Evolutionary conservation across 331 rosid species (phyloP).

Genomic region (Spiraea crenata): DNA sequence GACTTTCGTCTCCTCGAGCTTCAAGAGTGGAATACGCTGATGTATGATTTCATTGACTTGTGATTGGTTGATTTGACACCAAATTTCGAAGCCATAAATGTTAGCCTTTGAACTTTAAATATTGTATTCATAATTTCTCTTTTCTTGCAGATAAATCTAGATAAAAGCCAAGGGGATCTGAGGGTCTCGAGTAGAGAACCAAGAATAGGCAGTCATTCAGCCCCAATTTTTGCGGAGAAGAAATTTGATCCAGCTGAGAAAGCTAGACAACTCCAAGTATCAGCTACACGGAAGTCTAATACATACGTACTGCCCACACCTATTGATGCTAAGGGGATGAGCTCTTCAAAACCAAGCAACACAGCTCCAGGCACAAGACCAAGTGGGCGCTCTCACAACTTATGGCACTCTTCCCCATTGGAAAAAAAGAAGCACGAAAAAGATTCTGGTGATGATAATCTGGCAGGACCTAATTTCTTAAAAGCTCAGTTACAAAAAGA

Average conservation of each 20-base stretch:
- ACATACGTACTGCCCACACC: conserved; percentile 90
- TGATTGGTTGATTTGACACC: conserved; percentile 21
- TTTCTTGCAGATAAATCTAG: conserved; percentile 52
- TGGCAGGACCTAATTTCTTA: conserved; percentile 37
- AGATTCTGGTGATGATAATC: conserved; percentile 44
- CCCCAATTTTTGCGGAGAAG: conserved; percentile 74
- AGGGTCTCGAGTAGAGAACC: conserved; percentile 50
- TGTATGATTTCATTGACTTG: conserved; percentile 38
- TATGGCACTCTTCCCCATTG: conserved; percentile 75
- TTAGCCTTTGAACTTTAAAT: neutral
- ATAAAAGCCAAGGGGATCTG: conserved; percentile 55
- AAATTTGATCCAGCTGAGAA: conserved; percentile 84
- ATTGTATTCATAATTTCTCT: conserved; percentile 18
- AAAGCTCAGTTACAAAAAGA: conserved; percentile 54
- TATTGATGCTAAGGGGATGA: conserved; percentile 47
- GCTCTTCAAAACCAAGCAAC: conserved; percentile 36
- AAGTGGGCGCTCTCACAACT: conserved; percentile 53
- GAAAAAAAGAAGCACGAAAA: conserved; percentile 59
- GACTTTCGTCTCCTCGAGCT: conserved; percentile 37
- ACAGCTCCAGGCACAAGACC: conserved; percentile 44
- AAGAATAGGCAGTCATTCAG: conserved; percentile 70
- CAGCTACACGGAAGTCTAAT: conserved; percentile 50
- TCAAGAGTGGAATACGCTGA: conserved; percentile 51
- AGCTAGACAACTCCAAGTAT: conserved; percentile 47
- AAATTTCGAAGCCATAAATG: conserved; percentile 13